phyloP scores from a whole-genome alignment of 2,329 filamentous ascomycete species.

The Purpureocillium takamizusanense region DNA sequence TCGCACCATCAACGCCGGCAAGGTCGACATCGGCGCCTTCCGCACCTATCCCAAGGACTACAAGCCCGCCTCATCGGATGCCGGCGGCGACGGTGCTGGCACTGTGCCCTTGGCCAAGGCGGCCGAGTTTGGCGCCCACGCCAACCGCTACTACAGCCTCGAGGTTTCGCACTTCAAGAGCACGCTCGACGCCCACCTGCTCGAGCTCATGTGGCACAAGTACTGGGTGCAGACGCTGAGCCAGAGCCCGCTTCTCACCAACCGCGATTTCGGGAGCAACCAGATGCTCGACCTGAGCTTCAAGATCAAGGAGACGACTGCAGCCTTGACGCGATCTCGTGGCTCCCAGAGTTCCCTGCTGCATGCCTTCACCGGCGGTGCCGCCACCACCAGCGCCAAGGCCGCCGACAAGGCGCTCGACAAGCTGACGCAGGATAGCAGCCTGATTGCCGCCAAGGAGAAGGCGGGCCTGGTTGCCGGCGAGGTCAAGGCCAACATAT shows the following conservation, averaged over 20 bases:
- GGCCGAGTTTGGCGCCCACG: constrained; percentile 91
- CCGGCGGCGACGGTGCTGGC: constrained; percentile 48
- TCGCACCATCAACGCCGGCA: constrained; percentile 85
- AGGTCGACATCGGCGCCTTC: constrained; percentile 96
- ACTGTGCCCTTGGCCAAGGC: constrained; percentile 88
- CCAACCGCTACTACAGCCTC: constrained; percentile 81
- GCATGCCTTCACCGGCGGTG: constrained; percentile 5
- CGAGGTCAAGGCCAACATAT: constrained; percentile 55
- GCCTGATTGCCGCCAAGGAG: constrained; percentile 53
- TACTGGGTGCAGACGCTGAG: constrained; percentile 97
- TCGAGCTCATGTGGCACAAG: constrained; percentile 94
- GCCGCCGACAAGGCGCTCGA: constrained; percentile 39
- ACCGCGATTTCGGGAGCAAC: constrained; percentile 86
- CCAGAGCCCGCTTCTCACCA: constrained; percentile 81
- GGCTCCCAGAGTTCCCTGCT: constrained; percentile 15
- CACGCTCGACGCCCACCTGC: constrained; percentile 74
- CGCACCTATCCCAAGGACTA: constrained; percentile 76
- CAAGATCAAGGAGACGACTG: constrained; percentile 64
- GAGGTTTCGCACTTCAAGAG: constrained; percentile 94
- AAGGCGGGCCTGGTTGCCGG: constrained; percentile 52
- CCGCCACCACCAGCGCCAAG: constrained; percentile 14
- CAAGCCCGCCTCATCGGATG: constrained; percentile 31
- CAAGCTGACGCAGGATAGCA: constrained; percentile 53
- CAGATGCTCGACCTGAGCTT: constrained; percentile 82
- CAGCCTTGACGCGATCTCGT: constrained; percentile 15